A percentile compares a stretch with the other conserved stretches of the same genome.
Conservation (phyloP, 2,329 filamentous ascomycete genomes). For the Penicillium occitanis region DNA sequence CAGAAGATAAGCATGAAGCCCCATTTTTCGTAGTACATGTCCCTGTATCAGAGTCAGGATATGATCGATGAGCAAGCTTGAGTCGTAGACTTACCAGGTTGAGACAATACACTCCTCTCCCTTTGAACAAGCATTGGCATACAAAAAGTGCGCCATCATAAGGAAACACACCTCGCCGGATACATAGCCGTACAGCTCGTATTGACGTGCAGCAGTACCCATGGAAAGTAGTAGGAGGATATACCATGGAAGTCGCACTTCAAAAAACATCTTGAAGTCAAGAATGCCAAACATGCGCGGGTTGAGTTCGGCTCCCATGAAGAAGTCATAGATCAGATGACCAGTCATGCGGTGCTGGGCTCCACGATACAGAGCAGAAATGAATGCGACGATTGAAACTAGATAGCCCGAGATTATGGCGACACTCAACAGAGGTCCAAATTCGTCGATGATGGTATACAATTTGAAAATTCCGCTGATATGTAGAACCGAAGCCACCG, state of each 20-base stretch:
- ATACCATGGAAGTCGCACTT: slow-evolving; percentile 89
- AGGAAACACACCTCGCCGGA: slow-evolving; percentile 82
- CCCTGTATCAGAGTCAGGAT: slow-evolving; percentile 49
- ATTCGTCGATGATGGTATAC: slow-evolving; percentile 91
- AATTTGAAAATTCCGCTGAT: slow-evolving; percentile 81
- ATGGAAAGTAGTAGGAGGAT: slow-evolving; percentile 78
- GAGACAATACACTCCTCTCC: slow-evolving; percentile 87
- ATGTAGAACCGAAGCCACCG: slow-evolving; percentile 69
- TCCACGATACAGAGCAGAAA: slow-evolving; percentile 77
- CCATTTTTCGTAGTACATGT: slow-evolving; percentile 97
- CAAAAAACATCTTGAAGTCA: slow-evolving; percentile 95
- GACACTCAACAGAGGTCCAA: slow-evolving; percentile 87
- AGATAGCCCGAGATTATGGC: slow-evolving; percentile 88
- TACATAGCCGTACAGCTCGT: slow-evolving; percentile 81
- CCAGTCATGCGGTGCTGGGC: slow-evolving; percentile 91
- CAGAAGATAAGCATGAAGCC: slow-evolving; percentile 98
- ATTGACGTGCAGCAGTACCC: slow-evolving; percentile 76
- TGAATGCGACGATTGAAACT: slow-evolving; percentile 79
- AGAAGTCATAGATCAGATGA: slow-evolving; percentile 78
- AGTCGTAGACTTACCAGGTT: slow-evolving; percentile 61
- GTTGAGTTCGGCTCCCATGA: slow-evolving; percentile 86
- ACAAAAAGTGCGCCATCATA: slow-evolving; percentile 85
- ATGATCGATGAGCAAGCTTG: slow-evolving; percentile 11
- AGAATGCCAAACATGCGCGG: slow-evolving; percentile 79
- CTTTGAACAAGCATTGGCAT: slow-evolving; percentile 89